These are phyloP conservation scores for Arabidopsis arenosa DNA, from an alignment of 345 rosid genomes.

Conservation along the genomic window DNA sequence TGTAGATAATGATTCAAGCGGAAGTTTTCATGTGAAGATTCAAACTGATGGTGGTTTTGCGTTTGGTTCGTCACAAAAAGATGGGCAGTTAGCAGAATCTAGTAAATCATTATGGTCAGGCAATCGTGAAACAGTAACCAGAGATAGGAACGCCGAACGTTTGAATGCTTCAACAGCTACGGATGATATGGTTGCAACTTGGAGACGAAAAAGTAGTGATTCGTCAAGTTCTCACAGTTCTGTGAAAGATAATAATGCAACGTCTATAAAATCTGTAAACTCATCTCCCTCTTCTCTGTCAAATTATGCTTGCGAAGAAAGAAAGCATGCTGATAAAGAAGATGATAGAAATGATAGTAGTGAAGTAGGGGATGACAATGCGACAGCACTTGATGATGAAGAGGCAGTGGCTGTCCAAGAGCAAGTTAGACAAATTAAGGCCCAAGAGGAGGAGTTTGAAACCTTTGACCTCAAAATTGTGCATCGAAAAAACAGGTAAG, in stretches of 20 bases:
- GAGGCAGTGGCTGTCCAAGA: conserved; percentile 96
- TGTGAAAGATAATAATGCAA: neutral
- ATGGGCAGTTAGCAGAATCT: conserved; percentile 62
- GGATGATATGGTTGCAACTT: conserved; percentile 74
- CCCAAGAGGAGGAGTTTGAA: conserved; percentile 98
- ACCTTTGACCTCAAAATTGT: conserved; percentile 96
- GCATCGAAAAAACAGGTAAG: conserved; percentile 96
- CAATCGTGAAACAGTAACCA: conserved; percentile 52
- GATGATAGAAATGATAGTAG: conserved; percentile 39
- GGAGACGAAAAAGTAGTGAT: conserved; percentile 85
- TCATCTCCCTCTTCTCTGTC: conserved; percentile 68
- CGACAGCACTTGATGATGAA: conserved; percentile 82
- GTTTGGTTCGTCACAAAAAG: conserved; percentile 70
- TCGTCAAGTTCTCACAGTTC: conserved; percentile 54
- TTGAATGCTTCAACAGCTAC: conserved; percentile 61
- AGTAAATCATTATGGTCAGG: conserved; percentile 74
- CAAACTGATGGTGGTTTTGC: conserved; percentile 75
- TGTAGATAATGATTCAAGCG: conserved; percentile 48
- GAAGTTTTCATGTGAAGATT: conserved; percentile 51
- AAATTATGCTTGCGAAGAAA: conserved; percentile 66
- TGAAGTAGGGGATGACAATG: conserved; percentile 73
- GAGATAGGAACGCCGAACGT: conserved; percentile 57
- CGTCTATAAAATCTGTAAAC: neutral
- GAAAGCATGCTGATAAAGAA: conserved; percentile 60
- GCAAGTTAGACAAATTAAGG: conserved; percentile 98